A percentile compares a stretch with the other conserved stretches of the same genome.
Conservation (phyloP, 345 rosid species). For the Citrus trifoliata region DNA sequence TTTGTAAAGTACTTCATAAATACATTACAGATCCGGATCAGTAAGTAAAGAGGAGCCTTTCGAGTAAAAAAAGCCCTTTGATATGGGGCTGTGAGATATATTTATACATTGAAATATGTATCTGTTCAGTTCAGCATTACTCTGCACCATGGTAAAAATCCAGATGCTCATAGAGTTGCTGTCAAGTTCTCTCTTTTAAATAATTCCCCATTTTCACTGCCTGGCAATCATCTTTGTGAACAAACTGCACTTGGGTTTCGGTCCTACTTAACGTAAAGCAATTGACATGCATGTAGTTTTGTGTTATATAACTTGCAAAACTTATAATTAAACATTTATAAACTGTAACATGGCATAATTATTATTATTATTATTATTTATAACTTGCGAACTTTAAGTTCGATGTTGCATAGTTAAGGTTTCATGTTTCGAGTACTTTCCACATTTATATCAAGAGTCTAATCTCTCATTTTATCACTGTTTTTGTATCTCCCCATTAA, state of each 20-base stretch:
- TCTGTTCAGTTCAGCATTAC: neutral
- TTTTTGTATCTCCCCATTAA: neutral
- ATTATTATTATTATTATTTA: too few species aligned
- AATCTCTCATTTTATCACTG: neutral
- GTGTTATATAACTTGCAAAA: neutral
- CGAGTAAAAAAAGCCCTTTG: neutral
- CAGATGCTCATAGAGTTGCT: neutral
- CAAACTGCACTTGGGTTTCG: neutral
- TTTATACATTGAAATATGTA: neutral
- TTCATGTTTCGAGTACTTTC: neutral
- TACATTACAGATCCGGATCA: neutral
- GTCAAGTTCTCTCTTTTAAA: neutral
- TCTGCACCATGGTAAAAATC: too few species aligned
- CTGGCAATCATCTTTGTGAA: neutral
- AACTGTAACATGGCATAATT: too few species aligned
- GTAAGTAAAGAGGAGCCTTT: neutral
- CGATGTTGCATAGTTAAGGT: too few species aligned
- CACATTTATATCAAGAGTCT: neutral
- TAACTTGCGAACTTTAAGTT: too few species aligned
- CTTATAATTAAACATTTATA: neutral
- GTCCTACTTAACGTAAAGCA: neutral
- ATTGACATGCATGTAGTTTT: neutral
- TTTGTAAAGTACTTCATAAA: neutral
- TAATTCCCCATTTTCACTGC: neutral
- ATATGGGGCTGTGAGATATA: neutral